Evolutionary conservation across 163 green algal species (phyloP).

Genomic region (Volvox carteri): DNA sequence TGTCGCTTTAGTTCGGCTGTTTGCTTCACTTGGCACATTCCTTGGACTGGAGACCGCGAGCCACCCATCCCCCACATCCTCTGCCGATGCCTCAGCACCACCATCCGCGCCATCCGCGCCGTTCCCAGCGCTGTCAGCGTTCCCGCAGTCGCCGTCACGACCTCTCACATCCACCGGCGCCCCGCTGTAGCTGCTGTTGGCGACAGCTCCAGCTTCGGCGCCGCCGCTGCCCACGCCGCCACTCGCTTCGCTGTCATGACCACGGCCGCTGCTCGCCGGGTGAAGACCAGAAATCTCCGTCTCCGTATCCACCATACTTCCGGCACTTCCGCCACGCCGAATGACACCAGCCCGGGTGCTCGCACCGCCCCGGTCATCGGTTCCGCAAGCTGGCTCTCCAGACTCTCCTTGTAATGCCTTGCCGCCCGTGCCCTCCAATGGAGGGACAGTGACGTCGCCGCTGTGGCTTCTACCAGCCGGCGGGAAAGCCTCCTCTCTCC

Average conservation of each 20-base stretch:
- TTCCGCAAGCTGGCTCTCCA: no score
- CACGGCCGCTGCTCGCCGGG: background rate
- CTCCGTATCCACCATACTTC: background rate
- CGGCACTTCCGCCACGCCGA: background rate
- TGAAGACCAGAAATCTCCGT: background rate
- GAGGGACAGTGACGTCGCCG: no score
- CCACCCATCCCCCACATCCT: background rate
- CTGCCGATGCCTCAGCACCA: background rate
- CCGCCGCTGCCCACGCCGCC: background rate
- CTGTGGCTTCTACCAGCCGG: no score
- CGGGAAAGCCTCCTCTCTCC: background rate
- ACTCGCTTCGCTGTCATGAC: background rate
- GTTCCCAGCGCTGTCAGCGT: background rate
- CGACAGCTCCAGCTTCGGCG: no score
- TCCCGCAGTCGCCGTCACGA: no score
- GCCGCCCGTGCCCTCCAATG: no score
- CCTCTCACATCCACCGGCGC: no score
- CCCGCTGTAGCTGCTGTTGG: no score
- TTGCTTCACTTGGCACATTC: background rate
- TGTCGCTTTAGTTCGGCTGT: no score
- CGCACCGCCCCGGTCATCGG: no score
- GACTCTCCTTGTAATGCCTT: no score
- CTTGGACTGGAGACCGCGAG: background rate
- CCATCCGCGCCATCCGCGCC: no score
- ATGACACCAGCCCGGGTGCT: background rate